Conservation (phyloP, 257 asterid species). For the Cruciata laevipes region DNA sequence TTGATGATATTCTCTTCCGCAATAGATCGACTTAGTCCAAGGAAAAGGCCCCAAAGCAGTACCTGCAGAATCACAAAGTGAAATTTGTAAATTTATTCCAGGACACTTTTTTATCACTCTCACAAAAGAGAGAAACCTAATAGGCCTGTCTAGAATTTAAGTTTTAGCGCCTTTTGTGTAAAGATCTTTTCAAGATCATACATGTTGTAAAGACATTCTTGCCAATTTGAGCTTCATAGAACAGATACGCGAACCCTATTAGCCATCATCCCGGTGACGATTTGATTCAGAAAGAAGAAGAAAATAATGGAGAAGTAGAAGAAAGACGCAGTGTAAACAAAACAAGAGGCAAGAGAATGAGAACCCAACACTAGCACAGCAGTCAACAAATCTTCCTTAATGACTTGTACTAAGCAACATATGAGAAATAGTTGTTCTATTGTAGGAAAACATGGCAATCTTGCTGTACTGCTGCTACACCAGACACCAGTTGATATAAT, state of each 20-base stretch:
- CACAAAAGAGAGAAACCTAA: background rate
- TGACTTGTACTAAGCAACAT: background rate
- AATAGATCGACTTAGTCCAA: conserved; percentile 31
- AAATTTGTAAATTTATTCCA: background rate
- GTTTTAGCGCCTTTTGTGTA: no score
- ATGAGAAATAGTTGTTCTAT: background rate
- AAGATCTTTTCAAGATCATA: no score
- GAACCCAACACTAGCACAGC: background rate
- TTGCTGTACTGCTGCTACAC: background rate
- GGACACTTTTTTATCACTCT: background rate
- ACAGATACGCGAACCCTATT: background rate
- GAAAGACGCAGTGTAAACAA: background rate
- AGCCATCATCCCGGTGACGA: background rate
- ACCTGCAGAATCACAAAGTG: conserved; percentile 38
- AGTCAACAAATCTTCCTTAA: background rate
- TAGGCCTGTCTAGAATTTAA: no score
- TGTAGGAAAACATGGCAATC: no score
- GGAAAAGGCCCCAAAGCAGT: conserved; percentile 73
- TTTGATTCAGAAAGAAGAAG: background rate
- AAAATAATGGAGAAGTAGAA: background rate
- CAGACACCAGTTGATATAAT: background rate
- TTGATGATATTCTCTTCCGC: background rate
- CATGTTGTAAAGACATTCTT: no score
- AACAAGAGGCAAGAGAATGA: background rate
- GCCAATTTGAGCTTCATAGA: background rate